A percentile compares a stretch with the other conserved stretches of the same genome.
phyloP scores from a whole-genome alignment of 2,329 filamentous ascomycete genomes.

The Paraphaeosphaeria minitans region DNA sequence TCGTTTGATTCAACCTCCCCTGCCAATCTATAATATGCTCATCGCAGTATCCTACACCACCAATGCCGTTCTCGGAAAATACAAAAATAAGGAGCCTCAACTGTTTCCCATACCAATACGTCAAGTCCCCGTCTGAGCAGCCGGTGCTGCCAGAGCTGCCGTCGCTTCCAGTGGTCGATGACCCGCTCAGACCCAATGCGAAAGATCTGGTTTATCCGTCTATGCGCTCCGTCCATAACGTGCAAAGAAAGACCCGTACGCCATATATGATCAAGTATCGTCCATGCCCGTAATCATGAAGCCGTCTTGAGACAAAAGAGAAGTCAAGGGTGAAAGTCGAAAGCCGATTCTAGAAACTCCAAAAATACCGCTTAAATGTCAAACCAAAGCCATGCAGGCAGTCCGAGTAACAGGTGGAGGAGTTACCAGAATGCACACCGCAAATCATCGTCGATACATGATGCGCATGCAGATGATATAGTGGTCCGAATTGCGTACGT shows the following conservation, averaged over 20 bases:
- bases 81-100: background rate
- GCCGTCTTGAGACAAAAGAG: background rate
- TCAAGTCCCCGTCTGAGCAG: background rate
- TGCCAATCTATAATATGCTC: background rate
- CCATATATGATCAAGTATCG: background rate
- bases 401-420: background rate
- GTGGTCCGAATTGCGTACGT: background rate
- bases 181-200: slow-evolving; percentile 4
- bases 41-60: background rate
- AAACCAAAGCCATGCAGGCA: background rate
- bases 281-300: background rate
- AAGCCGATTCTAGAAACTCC: slow-evolving; percentile 16
- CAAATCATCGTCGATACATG: background rate
- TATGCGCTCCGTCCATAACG: slow-evolving; percentile 13
- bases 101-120: background rate
- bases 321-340: background rate
- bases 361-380: slow-evolving; percentile 15
- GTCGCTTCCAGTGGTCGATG: slow-evolving; percentile 13
- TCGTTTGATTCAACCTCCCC: background rate
- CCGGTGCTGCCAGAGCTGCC: slow-evolving; percentile 15
- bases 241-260: slow-evolving; percentile 3
- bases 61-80: background rate
- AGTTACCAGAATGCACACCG: background rate
- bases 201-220: slow-evolving; percentile 11
- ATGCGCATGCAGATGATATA: slow-evolving; percentile 3